These are phyloP conservation scores for Posidonia oceanica DNA, from an alignment of 116 monocot genomes.

Conservation along the genomic window DNA sequence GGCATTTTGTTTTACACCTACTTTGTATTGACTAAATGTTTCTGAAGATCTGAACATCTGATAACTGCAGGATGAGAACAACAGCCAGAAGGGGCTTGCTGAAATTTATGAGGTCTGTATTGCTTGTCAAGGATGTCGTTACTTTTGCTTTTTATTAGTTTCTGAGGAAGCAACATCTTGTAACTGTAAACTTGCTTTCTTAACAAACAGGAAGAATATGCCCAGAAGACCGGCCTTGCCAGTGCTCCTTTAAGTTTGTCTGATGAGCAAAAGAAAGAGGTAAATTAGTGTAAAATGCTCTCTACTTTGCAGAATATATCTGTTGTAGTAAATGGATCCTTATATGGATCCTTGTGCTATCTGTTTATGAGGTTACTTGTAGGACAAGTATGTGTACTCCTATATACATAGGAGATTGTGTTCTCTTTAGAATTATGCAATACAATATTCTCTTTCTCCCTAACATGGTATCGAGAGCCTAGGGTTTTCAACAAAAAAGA, in stretches of 20 bases:
- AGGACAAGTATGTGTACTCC: too few relatives aligned
- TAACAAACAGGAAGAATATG: conserved; percentile 66
- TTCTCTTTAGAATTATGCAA: too few relatives aligned
- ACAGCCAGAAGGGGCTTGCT: conserved; percentile 86
- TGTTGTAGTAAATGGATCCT: too few relatives aligned
- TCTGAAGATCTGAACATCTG: conserved; percentile 5
- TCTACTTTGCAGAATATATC: too few relatives aligned
- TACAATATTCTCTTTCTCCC: too few relatives aligned
- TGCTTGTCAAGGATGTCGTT: background rate
- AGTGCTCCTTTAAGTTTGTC: conserved; percentile 51
- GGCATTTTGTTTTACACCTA: background rate
- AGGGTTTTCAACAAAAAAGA: too few relatives aligned
- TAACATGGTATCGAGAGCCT: too few relatives aligned
- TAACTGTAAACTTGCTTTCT: background rate
- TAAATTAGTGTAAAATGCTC: conserved; percentile 12
- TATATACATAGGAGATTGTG: too few relatives aligned
- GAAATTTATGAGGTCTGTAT: conserved; percentile 82
- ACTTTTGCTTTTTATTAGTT: background rate
- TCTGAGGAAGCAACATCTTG: background rate
- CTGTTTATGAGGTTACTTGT: too few relatives aligned
- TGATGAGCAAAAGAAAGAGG: conserved; percentile 76
- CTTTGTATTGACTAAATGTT: background rate
- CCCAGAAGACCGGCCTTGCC: conserved; percentile 54
- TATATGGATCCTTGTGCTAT: too few relatives aligned
- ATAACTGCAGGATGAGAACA: conserved; percentile 71